Base-by-base conservation (phyloP, 2,329 filamentous ascomycete genomes). In the Aspergillus candidus region DNA sequence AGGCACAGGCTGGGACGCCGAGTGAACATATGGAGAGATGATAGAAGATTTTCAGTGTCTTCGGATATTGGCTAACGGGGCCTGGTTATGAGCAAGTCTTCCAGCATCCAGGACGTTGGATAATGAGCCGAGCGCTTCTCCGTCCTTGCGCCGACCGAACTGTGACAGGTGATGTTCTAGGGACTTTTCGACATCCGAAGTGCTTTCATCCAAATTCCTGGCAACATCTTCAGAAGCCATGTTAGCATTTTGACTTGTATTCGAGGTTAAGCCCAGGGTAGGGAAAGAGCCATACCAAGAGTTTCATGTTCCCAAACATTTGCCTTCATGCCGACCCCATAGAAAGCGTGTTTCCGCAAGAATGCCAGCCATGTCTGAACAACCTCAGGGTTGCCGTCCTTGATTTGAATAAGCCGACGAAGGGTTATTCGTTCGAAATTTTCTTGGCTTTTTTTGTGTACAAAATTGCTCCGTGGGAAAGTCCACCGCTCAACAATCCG, bases 271-370 rank as follows among this genome's bases (percentile, higher is more conserved):
- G 38, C 36, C 6, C 22, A 31, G 15, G 5, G 37, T 11, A 40
- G 35, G 35, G 10, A 29, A 31, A n/a, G 30, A 35, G 53, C 51
- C 68, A 51, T 76, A 85, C 85, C 83, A 47, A 90, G 63, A 45
- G 78, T 77, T 59, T 85, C 82, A 67, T 88, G 90, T 62, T 95
- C 88, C 82, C 86, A 98, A 39, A 97, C 79, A 65, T 98, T 96
- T 41, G 93, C 93, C 77, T 98, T 98, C 89, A 98, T 94, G 58
- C 93, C 93, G 33, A 97, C 84, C n/a, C 93, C 93, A 55, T 94
- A 87, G 65, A 93, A 94, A 34, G 89, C 87, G 63, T 96, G 85
- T 70, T 94, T 94, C 61, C 86, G 80, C 61, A 98, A 67, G 63
- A 94, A 97, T 0, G 88, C 89, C 46, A 98, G 72, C 93, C 93